Evolutionary conservation across 495 filamentous ascomycete species (phyloP).

Genomic region (Aspergillus bertholletiae): DNA sequence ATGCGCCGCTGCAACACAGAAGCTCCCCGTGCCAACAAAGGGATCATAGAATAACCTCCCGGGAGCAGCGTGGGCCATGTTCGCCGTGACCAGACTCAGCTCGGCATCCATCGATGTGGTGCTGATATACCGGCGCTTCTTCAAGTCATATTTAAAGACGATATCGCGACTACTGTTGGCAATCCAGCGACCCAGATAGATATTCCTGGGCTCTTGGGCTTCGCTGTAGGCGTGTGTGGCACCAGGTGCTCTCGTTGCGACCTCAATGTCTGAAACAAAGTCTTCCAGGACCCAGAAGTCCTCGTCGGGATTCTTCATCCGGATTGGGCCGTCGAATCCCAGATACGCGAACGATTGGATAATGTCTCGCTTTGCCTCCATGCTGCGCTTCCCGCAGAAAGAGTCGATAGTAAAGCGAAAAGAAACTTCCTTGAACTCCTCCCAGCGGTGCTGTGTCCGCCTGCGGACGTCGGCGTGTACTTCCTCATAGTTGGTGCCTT

Average conservation of each 20-base stretch:
- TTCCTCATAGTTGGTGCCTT: conserved; percentile 59
- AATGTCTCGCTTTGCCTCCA: conserved; percentile 56
- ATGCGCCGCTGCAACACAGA: conserved; percentile 80
- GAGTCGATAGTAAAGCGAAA: conserved; percentile 83
- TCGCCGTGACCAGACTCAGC: conserved; percentile 85
- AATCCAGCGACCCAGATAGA: conserved; percentile 72
- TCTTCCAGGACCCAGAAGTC: conserved; percentile 79
- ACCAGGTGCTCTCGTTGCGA: background rate
- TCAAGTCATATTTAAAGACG: conserved; percentile 78
- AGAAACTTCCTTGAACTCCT: conserved; percentile 52
- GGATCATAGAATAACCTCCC: conserved; percentile 89
- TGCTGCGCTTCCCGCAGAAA: conserved; percentile 66
- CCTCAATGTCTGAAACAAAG: conserved; percentile 52
- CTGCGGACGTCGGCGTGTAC: conserved; percentile 63
- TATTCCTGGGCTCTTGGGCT: conserved; percentile 46
- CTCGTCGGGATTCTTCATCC: conserved; percentile 65
- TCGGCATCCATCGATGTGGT: conserved; percentile 98
- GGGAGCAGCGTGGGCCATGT: conserved; percentile 76
- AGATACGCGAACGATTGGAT: conserved; percentile 82
- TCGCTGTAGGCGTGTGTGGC: background rate
- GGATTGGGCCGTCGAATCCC: conserved; percentile 70
- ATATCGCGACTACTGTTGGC: conserved; percentile 58
- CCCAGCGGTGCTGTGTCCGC: conserved; percentile 62
- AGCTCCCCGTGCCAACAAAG: conserved; percentile 91
- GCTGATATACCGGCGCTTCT: conserved; percentile 88